Evolutionary conservation across 495 filamentous ascomycete genomes (phyloP), one percentile per base, ranked within the genome.

Genomic region (Podospora pseudocomata): DNA sequence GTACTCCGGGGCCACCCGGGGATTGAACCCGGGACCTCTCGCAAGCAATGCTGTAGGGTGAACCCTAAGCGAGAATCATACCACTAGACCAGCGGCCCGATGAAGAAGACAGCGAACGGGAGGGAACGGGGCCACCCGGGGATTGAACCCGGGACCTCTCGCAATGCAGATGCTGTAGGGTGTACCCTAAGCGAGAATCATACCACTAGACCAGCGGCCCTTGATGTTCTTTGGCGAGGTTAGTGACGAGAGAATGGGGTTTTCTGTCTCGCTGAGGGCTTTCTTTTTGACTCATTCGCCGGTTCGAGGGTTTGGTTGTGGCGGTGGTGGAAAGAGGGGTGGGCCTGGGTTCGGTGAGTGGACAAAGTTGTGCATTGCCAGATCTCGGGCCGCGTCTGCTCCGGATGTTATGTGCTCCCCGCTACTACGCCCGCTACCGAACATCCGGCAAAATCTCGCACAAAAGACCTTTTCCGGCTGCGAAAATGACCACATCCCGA

Each of bases 121-220:
- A 32, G 30, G 54, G 19, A 56, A 66, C 5, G 64, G 57, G 55
- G 64, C 54, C 55, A 70, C 64, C 59, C 68, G 64, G 60, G 68
- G 64, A 66, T 70, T 64, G 64, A 67, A 67, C 68, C 65, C 68
- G 68, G 64, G 68, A 67, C 68, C 64, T 70, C 68, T 70, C 68
- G 64, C 68, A 67, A 56, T 28, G 56, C 15, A 68, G 15, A 58
- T 67, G 19, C 63, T 67, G 26, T 54, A 27, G 27, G 63, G 67
- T 60, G 30, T 59, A 64, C 64, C 65, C 68, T 67, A 66, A 70
- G 68, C 68, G 64, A 66, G 68, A 66, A 66, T 67, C 64, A 70
- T 70, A 67, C 68, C 65, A 69, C 67, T 70, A 66, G 65, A 70
- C 65, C 65, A 70, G 68, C 68, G 65, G 68, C 68, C 68, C 65